Percentiles rank a stretch among this genome's conserved stretches.
Evolutionary conservation across 176 grass and related monocot genomes (phyloP).

Genomic region (Leersia perrieri): DNA sequence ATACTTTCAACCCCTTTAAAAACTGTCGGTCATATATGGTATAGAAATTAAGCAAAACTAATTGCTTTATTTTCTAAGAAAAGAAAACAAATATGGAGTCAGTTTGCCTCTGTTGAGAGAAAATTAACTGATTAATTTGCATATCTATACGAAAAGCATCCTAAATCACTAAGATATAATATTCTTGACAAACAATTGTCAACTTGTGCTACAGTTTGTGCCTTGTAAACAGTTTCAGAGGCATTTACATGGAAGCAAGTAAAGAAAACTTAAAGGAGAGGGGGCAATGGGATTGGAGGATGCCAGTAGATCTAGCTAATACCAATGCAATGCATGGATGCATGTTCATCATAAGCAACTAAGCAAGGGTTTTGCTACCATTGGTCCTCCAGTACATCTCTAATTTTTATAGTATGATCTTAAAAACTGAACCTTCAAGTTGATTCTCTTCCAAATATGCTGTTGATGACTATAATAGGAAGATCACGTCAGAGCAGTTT

Average conservation of each 20-base stretch:
- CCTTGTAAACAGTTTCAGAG: slow-evolving; percentile 33
- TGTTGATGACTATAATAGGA: not conserved
- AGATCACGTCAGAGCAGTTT: not conserved
- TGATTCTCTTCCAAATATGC: not conserved
- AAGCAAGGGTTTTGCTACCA: not conserved
- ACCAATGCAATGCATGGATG: not conserved
- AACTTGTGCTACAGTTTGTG: slow-evolving; percentile 24
- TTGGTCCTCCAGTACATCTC: not conserved
- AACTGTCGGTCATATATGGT: no score
- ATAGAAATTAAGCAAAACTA: not conserved
- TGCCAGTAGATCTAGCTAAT: not conserved
- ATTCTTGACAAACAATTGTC: not conserved
- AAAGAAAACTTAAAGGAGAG: slow-evolving; percentile 15
- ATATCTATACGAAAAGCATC: not conserved
- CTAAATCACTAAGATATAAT: not conserved
- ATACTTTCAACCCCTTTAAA: no score
- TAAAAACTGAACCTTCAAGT: not conserved
- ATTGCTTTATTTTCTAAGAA: not conserved
- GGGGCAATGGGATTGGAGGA: slow-evolving; percentile 33
- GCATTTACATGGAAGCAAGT: slow-evolving; percentile 25
- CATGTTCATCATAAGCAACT: not conserved
- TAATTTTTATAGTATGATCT: not conserved
- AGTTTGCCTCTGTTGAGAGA: not conserved
- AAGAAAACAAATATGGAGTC: not conserved
- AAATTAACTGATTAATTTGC: not conserved